Evolutionary conservation across 257 asterid genomes (phyloP).

Genomic region (Nicotiana attenuata): DNA sequence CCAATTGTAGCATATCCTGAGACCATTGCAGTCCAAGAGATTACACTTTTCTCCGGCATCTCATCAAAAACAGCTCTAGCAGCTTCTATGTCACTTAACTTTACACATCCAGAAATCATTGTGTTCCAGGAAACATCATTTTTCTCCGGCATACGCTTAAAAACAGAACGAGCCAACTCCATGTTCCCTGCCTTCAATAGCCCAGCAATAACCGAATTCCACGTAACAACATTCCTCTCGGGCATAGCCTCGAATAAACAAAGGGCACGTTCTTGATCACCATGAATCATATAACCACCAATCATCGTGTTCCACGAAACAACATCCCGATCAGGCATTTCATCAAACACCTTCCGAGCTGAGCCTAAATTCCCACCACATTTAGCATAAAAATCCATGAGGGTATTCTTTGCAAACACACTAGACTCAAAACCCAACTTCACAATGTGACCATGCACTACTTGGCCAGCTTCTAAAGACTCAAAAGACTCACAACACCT

Average conservation of each 20-base stretch:
- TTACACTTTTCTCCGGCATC: slow-evolving; percentile 42
- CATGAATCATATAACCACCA: slow-evolving; percentile 28
- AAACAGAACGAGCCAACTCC: slow-evolving; percentile 29
- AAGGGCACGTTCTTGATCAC: slow-evolving; percentile 25
- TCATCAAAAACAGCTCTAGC: slow-evolving; percentile 28
- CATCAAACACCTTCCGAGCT: slow-evolving; percentile 28
- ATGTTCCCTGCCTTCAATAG: slow-evolving; percentile 28
- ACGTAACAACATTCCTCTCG: slow-evolving; percentile 34
- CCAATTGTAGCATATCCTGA: slow-evolving; percentile 39
- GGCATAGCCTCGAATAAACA: slow-evolving; percentile 39
- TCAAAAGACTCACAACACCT: slow-evolving; percentile 37
- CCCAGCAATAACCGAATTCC: slow-evolving; percentile 45
- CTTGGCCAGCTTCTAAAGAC: slow-evolving; percentile 26
- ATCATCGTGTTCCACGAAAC: slow-evolving; percentile 42
- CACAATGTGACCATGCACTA: slow-evolving; percentile 30
- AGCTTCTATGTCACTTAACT: slow-evolving; percentile 20
- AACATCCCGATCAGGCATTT: slow-evolving; percentile 34
- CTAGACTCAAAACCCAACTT: slow-evolving; percentile 32
- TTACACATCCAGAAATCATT: slow-evolving; percentile 36
- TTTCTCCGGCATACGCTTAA: slow-evolving; percentile 31
- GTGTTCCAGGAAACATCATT: slow-evolving; percentile 37
- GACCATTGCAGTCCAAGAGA: slow-evolving; percentile 46
- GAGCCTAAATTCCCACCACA: slow-evolving; percentile 29
- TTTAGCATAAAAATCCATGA: slow-evolving; percentile 38
- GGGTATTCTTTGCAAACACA: slow-evolving; percentile 34